Conservation (phyloP, 139 green algal species). For the Coccomyxa sp. region DNA sequence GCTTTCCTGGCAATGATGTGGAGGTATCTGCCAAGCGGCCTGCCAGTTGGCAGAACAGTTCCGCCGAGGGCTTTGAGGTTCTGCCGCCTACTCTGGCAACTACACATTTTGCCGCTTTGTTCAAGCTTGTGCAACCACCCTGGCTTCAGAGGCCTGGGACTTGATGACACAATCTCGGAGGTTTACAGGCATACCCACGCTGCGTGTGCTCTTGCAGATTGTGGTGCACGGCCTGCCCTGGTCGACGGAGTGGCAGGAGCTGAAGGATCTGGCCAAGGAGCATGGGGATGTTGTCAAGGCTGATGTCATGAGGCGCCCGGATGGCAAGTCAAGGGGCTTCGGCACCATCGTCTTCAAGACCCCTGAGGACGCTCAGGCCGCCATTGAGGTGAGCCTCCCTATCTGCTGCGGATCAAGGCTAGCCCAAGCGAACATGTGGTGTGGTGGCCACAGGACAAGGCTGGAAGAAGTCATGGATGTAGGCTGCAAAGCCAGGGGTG, state of each 20-base stretch:
- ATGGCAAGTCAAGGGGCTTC: conserved; percentile 36
- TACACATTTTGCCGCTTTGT: too few relatives aligned
- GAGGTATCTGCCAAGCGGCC: too few relatives aligned
- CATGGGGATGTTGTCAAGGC: conserved; percentile 32
- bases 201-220: conserved; percentile 32
- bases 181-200: too few relatives aligned
- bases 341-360: conserved; percentile 39
- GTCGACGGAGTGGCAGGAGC: conserved; percentile 22
- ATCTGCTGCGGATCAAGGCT: background rate
- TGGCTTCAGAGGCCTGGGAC: too few relatives aligned
- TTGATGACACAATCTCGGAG: too few relatives aligned
- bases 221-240: conserved; percentile 69
- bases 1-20: too few relatives aligned
- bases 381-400: conserved; percentile 30
- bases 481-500: background rate
- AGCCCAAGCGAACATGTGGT: background rate
- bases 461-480: background rate
- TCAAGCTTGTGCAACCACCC: too few relatives aligned
- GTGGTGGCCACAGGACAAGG: background rate
- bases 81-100: too few relatives aligned
- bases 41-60: too few relatives aligned
- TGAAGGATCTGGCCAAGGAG: conserved; percentile 44
- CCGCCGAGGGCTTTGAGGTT: too few relatives aligned
- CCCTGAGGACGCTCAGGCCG: conserved; percentile 17
- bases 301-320: conserved; percentile 36